Base-by-base conservation (phyloP, 2,329 filamentous ascomycete species). In the Claviceps sp. region DNA sequence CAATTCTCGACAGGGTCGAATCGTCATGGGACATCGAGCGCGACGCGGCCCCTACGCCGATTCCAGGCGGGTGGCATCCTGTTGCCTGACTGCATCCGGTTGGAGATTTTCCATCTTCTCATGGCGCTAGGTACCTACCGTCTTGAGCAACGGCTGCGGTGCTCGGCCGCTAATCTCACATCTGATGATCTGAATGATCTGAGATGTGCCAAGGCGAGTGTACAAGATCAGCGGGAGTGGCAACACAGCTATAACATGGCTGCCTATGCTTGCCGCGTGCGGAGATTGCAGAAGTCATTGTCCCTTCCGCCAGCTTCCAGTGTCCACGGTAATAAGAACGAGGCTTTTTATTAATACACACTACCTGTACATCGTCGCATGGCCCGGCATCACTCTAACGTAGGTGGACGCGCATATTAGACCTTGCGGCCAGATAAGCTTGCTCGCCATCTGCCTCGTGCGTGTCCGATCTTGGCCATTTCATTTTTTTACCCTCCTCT, bases 41-140 rank as follows among this genome's bases (percentile, higher is more conserved):
- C 36, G 20, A 20, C 18, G 20, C n/a, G 18, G 7, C 36, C 16
- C 20, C n/a, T 9, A 30, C 26, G 51, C 52, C 62, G 62, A 61
- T 55, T 63, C 59, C 62, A 48, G 41, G 55, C 22, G 26, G 48
- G 49, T 52, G 52, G 54, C 65, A 65, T 63, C 55, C 62, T 63
- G 62, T 57, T 65, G 62, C 62, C 63, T 65, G 56, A 42, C 43
- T 40, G 50, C 37, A 49, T 52, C 49, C 52, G 50, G 49, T 18
- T 30, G 37, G 6, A 8, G 6, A n/a, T 20, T 36, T 26, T 6
- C n/a, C 9, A n/a, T 47, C 30, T 2, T 36, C 7, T 34, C 44
- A 47, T 7, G 7, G 16, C 16, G 7, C 38, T 41, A 7, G 1
- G 2, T 30, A 30, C 26, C 8, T 30, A 9, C 26, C 26, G 8